phyloP scores from a whole-genome alignment of 257 asterid species.

The Capsicum pubescens region DNA sequence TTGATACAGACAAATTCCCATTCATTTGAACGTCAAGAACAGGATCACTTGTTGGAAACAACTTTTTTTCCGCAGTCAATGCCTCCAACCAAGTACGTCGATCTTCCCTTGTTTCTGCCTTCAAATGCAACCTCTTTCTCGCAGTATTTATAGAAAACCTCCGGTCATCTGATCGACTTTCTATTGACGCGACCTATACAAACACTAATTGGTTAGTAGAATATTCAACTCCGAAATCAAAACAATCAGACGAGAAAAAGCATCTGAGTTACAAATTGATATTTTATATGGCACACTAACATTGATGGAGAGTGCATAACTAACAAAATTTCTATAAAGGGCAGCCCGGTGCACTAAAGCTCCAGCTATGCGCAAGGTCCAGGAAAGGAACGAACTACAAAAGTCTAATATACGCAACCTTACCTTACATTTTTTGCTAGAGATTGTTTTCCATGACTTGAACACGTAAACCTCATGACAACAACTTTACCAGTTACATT shows the following conservation, averaged over 20 bases:
- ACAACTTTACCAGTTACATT: too few relatives aligned
- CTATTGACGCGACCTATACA: slow-evolving; percentile 39
- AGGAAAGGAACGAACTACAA: too few relatives aligned
- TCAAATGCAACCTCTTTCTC: slow-evolving; percentile 38
- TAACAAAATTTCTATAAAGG: too few relatives aligned
- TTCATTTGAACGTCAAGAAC: slow-evolving; percentile 29
- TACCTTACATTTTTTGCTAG: too few relatives aligned
- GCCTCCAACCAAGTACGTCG: slow-evolving; percentile 39
- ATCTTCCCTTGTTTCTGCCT: slow-evolving; percentile 38
- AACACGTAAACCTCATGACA: too few relatives aligned
- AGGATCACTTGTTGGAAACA: slow-evolving; percentile 35
- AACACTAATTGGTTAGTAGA: not conserved
- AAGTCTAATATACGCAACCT: too few relatives aligned
- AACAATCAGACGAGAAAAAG: not conserved
- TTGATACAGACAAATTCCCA: slow-evolving; percentile 31
- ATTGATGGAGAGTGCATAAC: not conserved
- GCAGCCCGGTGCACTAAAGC: too few relatives aligned
- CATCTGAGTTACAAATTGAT: not conserved
- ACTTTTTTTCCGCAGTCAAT: slow-evolving; percentile 30
- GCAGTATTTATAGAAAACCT: slow-evolving; percentile 41
- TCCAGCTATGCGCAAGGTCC: too few relatives aligned
- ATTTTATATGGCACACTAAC: not conserved
- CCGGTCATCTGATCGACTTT: slow-evolving; percentile 39
- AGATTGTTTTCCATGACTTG: too few relatives aligned
- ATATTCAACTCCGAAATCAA: slow-evolving; percentile 9